Conservation (phyloP, 495 filamentous ascomycete genomes). For the Penicillium ucsense region DNA sequence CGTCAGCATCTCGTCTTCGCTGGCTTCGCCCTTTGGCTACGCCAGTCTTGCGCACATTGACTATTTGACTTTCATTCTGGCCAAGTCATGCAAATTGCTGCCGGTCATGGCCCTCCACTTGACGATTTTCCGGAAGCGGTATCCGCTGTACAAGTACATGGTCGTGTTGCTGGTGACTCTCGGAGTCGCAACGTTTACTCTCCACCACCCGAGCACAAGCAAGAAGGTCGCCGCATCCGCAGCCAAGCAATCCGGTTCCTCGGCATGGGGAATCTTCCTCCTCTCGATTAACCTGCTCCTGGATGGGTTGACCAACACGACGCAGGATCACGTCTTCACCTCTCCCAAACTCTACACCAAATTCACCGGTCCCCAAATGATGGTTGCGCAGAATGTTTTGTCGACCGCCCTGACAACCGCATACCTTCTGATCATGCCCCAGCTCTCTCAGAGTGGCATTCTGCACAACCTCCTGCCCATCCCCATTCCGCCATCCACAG, state of each 20-base stretch:
- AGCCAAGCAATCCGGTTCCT: slow-evolving; percentile 42
- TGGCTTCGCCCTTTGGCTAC: slow-evolving; percentile 92
- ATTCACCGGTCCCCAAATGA: slow-evolving; percentile 94
- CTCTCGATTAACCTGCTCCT: slow-evolving; percentile 89
- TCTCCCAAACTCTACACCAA: slow-evolving; percentile 50
- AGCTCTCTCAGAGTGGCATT: slow-evolving; percentile 54
- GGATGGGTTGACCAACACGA: slow-evolving; percentile 91
- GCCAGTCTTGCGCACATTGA: slow-evolving; percentile 89
- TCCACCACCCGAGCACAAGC: slow-evolving; percentile 65
- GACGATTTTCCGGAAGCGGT: slow-evolving; percentile 79
- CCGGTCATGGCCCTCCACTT: slow-evolving; percentile 96
- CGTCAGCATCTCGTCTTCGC: slow-evolving; percentile 76
- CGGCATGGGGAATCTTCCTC: slow-evolving; percentile 69
- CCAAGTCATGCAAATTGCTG: slow-evolving; percentile 94
- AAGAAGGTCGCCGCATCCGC: slow-evolving; percentile 51
- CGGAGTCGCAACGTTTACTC: slow-evolving; percentile 90
- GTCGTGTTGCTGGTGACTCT: slow-evolving; percentile 84
- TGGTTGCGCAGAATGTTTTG: slow-evolving; percentile 94
- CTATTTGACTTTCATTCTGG: slow-evolving; percentile 97
- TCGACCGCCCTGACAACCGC: slow-evolving; percentile 60
- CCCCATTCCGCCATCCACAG: slow-evolving; percentile 39
- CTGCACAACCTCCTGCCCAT: slow-evolving; percentile 59
- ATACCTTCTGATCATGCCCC: slow-evolving; percentile 72
- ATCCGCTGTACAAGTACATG: slow-evolving; percentile 93
- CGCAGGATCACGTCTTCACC: slow-evolving; percentile 88